Evolutionary conservation across 2,329 filamentous ascomycete genomes (phyloP).

Genomic region (Neodidymelliopsis sp.): DNA sequence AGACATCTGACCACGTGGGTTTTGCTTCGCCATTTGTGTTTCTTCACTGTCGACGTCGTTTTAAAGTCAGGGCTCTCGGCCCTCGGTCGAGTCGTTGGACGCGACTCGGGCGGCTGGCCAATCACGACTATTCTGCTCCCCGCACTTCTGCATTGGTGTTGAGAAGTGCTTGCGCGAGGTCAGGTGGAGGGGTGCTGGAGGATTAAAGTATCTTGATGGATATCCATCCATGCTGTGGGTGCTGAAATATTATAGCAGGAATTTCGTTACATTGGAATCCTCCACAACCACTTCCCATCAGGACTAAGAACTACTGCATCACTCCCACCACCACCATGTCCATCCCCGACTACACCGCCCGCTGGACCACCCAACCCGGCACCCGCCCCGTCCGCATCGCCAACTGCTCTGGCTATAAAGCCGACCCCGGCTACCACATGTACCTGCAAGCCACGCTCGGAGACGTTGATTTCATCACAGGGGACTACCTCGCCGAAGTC

Average conservation of each 20-base stretch:
- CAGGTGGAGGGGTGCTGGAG: background rate
- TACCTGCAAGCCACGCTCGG: conserved; percentile 45
- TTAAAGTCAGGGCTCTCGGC: conserved; percentile 1
- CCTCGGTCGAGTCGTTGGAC: conserved; percentile 33
- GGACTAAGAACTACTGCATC: too few species aligned
- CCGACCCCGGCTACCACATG: conserved; percentile 51
- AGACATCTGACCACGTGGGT: too few species aligned
- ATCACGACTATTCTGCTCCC: conserved; percentile 23
- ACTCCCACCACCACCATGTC: conserved; percentile 20
- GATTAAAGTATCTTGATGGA: too few species aligned
- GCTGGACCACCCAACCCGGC: conserved; percentile 40
- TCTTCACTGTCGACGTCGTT: conserved; percentile 6
- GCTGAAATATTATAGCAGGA: too few species aligned
- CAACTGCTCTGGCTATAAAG: conserved; percentile 50
- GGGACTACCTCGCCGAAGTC: conserved; percentile 54
- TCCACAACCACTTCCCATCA: too few species aligned
- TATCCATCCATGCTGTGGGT: too few species aligned
- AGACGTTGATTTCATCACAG: conserved; percentile 52
- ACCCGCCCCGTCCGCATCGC: conserved; percentile 47
- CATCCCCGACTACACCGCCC: conserved; percentile 23
- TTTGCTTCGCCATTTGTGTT: background rate
- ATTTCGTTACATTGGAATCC: too few species aligned
- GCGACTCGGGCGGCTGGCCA: conserved; percentile 26
- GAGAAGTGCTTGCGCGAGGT: background rate
- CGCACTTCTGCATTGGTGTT: conserved; percentile 4